Evolutionary conservation across 2,329 filamentous ascomycete genomes (phyloP).

Genomic region (Phoma herbarum): DNA sequence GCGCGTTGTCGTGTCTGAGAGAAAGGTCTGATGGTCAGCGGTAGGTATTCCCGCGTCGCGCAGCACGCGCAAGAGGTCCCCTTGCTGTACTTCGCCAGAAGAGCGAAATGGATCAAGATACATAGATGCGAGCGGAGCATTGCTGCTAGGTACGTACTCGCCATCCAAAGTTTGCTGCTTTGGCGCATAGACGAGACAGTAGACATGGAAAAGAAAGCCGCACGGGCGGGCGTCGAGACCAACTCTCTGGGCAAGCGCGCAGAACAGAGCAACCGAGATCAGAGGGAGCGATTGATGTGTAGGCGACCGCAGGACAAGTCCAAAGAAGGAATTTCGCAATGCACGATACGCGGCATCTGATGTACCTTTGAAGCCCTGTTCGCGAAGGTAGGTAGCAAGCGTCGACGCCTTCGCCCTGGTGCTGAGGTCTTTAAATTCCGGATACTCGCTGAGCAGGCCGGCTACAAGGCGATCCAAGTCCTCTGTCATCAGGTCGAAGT

Average conservation of each 20-base stretch:
- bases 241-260: conserved; percentile 76
- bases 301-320: conserved; percentile 76
- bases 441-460: conserved; percentile 63
- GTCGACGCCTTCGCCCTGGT: conserved; percentile 73
- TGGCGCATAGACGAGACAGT: conserved; percentile 76
- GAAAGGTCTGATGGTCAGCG: conserved; percentile 59
- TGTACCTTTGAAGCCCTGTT: conserved; percentile 74
- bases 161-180: conserved; percentile 63
- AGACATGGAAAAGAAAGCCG: conserved; percentile 84
- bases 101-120: conserved; percentile 85
- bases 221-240: conserved; percentile 81
- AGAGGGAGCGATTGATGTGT: conserved; percentile 84
- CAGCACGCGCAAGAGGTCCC: conserved; percentile 68
- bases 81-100: conserved; percentile 70
- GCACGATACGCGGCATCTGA: conserved; percentile 78
- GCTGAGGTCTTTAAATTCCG: conserved; percentile 64
- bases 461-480: conserved; percentile 71
- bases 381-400: conserved; percentile 74
- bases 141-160: conserved; percentile 42
- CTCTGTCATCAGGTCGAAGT: conserved; percentile 70
- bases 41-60: conserved; percentile 59
- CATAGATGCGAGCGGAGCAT: conserved; percentile 62
- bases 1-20: conserved; percentile 70
- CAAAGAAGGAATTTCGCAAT: conserved; percentile 87
- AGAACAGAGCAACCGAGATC: conserved; percentile 87